Base-by-base conservation (phyloP, 179 eudicot genomes). In the Corrigiola litoralis region DNA sequence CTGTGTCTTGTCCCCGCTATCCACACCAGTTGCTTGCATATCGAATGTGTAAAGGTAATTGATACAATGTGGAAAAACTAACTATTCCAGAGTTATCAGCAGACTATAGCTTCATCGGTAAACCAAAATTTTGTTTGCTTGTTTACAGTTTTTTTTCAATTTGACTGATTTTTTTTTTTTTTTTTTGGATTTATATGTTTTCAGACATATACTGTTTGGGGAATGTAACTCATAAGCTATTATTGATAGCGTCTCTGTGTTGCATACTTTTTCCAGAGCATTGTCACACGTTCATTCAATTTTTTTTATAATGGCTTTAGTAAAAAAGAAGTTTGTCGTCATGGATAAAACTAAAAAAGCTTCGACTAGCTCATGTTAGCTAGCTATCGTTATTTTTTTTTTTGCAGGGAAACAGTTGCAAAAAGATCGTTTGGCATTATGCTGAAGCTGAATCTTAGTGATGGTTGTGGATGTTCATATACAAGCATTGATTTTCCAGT, bases 391-490 rank as follows among this genome's bases (percentile, higher is more conserved):
- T n/a, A n/a, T n/a, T n/a, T 59, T 71, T 2, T 46, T 48, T 13
- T 42, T 61, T 67, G 75, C 78, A 87, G 95, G 84, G 82, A 86
- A 76, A 79, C 77, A 33, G 69, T 64, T 24, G 62, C 68, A 11
- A 55, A 70, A 44, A 69, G 74, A 57, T 83, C 83, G 17, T 84
- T 84, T 69, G 57, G 75, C 34, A 72, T 85, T 57, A 47, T 81
- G 65, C 56, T 87, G 77, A 81, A 77, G 65, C 68, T 87, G 79
- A 79, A 85, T 82, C 80, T 87, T 56, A 70, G 81, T 28, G 80
- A 85, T 48, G 90, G 95, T 38, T 87, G 90, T 68, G 82, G 83
- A 66, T 84, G 87, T 69, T 47, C 76, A 18, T 59, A 13, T 65
- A 72, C 79, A 57, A 67, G 58, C 37, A 73, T 87, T 48, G 79